phyloP scores from a whole-genome alignment of 495 filamentous ascomycete species.

The Penicillium simplicissimum region DNA sequence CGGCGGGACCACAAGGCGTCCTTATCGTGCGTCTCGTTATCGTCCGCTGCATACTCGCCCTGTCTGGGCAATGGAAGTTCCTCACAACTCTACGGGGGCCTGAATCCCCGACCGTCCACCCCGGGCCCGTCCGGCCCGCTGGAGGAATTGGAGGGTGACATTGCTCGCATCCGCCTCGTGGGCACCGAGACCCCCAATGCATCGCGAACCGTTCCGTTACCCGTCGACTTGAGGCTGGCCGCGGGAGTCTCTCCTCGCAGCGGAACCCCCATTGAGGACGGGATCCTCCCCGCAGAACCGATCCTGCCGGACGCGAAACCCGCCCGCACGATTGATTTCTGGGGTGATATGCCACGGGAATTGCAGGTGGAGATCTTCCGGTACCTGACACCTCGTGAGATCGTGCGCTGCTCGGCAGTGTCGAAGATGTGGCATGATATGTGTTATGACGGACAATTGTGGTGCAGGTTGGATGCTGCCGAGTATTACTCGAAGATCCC shows the following conservation, averaged over 20 bases:
- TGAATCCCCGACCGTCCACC: conserved; percentile 56
- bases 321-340: conserved; percentile 65
- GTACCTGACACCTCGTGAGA: conserved; percentile 75
- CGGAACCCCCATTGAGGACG: conserved; percentile 27
- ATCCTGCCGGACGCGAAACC: conserved; percentile 29
- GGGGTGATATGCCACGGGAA: conserved; percentile 79
- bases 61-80: conserved; percentile 54
- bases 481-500: conserved; percentile 87
- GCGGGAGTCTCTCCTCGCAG: conserved; percentile 23
- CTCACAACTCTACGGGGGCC: conserved; percentile 61
- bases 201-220: conserved; percentile 56
- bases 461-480: conserved; percentile 80
- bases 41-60: conserved; percentile 58
- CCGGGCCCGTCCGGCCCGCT: conserved; percentile 57
- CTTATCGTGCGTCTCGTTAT: conserved; percentile 83
- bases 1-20: conserved; percentile 70
- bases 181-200: conserved; percentile 37
- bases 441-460: conserved; percentile 95
- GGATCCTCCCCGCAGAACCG: conserved; percentile 32
- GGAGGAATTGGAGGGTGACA: conserved; percentile 37
- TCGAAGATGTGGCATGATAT: conserved; percentile 77
- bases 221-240: conserved; percentile 58
- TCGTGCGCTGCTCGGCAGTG: conserved; percentile 79
- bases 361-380: conserved; percentile 75
- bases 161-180: conserved; percentile 53